These are phyloP conservation scores for Pythium pectinolyticum DNA, from an alignment of 352 stramenopile species.

Conservation along the genomic window DNA sequence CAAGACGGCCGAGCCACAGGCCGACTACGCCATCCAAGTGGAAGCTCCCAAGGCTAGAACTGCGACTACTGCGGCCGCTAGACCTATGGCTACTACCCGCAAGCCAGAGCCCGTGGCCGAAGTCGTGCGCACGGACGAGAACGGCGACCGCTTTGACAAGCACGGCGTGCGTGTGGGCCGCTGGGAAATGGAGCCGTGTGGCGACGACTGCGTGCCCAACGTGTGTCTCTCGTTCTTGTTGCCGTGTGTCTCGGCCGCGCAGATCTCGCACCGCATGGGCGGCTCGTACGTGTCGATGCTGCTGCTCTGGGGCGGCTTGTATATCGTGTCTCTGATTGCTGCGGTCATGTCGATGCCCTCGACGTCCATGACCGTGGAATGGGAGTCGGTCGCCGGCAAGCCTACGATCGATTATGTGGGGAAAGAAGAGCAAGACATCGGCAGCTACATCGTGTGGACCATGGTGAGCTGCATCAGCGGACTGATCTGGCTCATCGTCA, in stretches of 20 bases:
- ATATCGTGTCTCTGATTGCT: conserved; percentile 18
- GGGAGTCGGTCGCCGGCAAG: not conserved
- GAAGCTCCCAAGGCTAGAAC: not conserved
- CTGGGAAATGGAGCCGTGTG: conserved; percentile 16
- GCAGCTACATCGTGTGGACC: not conserved
- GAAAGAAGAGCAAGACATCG: not conserved
- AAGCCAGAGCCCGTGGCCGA: not conserved
- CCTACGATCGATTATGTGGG: not conserved
- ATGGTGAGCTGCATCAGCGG: not conserved
- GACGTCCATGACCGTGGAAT: not conserved
- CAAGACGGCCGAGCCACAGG: conserved; percentile 11
- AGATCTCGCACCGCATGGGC: conserved; percentile 30
- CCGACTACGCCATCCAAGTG: conserved; percentile 14
- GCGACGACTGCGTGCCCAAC: not conserved
- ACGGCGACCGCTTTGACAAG: not conserved
- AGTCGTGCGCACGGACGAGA: not conserved
- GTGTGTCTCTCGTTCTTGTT: conserved; percentile 25
- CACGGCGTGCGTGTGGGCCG: not conserved
- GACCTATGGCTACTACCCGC: not conserved
- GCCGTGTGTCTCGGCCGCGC: conserved; percentile 33
- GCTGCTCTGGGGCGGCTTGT: conserved; percentile 1
- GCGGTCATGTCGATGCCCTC: not conserved
- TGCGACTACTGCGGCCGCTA: not conserved
- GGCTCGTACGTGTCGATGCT: conserved; percentile 2
- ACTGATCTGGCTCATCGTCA: not conserved